Percentiles rank a stretch among this genome's conserved stretches.
Evolutionary conservation across 306 rosid species (phyloP).

Genomic region (Gynostemma pentaphyllum): DNA sequence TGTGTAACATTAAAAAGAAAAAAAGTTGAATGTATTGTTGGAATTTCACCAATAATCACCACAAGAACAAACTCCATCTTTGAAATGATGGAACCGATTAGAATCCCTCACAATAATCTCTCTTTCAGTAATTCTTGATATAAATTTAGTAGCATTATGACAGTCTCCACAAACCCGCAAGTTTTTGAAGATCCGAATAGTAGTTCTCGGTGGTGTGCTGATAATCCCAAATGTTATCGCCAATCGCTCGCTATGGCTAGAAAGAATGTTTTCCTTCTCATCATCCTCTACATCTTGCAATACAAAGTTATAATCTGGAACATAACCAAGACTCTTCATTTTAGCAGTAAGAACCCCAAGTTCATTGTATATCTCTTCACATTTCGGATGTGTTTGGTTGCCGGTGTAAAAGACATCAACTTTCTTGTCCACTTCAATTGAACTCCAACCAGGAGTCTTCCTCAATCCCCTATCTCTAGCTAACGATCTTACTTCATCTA

Average conservation of each 20-base stretch:
- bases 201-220: slow-evolving; percentile 25
- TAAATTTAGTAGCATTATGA: slow-evolving; percentile 27
- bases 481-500: slow-evolving; percentile 28
- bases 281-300: slow-evolving; percentile 50
- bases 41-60: slow-evolving; percentile 40
- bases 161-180: slow-evolving; percentile 41
- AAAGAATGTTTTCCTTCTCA: slow-evolving; percentile 39
- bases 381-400: slow-evolving; percentile 32
- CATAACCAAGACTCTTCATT: slow-evolving; percentile 35
- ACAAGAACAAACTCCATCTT: slow-evolving; percentile 38
- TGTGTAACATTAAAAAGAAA: neutral
- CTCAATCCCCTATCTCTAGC: slow-evolving; percentile 32
- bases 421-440: slow-evolving; percentile 37
- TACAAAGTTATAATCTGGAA: slow-evolving; percentile 34
- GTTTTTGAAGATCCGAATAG: slow-evolving; percentile 40
- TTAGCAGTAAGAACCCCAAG: slow-evolving; percentile 22
- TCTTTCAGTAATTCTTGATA: slow-evolving; percentile 28
- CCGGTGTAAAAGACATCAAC: slow-evolving; percentile 38
- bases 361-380: slow-evolving; percentile 31
- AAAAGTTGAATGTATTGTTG: neutral
- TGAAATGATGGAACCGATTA: slow-evolving; percentile 42
- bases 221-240: slow-evolving; percentile 37
- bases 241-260: slow-evolving; percentile 34
- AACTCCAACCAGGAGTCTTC: slow-evolving; percentile 49
- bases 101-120: slow-evolving; percentile 44